Conservation (phyloP, 345 rosid species). For the Eucalyptus leucophloia region DNA sequence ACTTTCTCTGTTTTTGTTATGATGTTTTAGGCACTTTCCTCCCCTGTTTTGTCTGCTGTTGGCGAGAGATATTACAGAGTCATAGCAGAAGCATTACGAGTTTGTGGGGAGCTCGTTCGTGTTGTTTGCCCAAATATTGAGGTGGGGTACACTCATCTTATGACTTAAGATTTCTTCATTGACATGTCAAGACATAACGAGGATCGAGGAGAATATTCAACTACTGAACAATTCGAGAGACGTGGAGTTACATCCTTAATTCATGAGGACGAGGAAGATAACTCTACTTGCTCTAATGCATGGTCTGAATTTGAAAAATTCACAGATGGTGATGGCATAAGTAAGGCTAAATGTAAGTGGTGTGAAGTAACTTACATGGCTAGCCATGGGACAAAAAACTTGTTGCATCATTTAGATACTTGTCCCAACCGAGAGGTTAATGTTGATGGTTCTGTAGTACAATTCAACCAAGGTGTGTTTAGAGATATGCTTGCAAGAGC, state of each 20-base stretch:
- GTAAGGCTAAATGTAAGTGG: neutral
- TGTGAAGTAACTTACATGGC: neutral
- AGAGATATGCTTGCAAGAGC: neutral
- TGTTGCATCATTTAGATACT: neutral
- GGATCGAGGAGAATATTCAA: neutral
- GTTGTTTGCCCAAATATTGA: conserved; percentile 70
- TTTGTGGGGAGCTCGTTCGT: conserved; percentile 92
- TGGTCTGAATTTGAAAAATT: neutral
- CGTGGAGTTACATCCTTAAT: neutral
- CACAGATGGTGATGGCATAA: neutral
- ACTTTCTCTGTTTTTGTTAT: neutral
- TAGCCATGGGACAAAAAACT: neutral
- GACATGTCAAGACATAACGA: neutral
- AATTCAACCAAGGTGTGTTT: neutral
- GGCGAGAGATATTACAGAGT: conserved; percentile 98
- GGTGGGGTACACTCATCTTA: conserved; percentile 23
- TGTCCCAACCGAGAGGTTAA: neutral
- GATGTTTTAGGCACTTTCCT: conserved; percentile 60
- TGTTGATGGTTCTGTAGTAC: neutral
- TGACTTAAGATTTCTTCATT: neutral
- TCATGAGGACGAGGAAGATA: neutral
- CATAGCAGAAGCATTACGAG: conserved; percentile 95
- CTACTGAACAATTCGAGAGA: neutral
- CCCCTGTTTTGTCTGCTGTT: conserved; percentile 88
- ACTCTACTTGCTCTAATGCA: neutral